These are phyloP conservation scores for Fusarium continuum DNA, from an alignment of 2,329 filamentous ascomycete genomes.

Conservation along the genomic window DNA sequence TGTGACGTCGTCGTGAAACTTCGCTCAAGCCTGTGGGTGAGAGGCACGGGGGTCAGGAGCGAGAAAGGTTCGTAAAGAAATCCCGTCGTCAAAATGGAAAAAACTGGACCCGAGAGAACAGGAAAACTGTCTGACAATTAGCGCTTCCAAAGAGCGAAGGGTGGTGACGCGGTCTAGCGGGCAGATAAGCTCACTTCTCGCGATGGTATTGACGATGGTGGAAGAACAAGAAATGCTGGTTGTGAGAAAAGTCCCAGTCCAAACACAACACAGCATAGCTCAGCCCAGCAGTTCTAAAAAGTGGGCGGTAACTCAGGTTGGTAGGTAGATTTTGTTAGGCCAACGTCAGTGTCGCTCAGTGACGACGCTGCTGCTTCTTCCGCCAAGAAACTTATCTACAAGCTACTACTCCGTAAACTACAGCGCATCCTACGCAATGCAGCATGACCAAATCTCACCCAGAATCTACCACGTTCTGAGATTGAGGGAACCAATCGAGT, in stretches of 20 bases:
- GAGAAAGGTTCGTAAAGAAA: slow-evolving; percentile 9
- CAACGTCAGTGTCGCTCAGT: slow-evolving; percentile 14
- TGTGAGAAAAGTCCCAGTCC: slow-evolving; percentile 34
- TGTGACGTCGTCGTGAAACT: slow-evolving; percentile 30
- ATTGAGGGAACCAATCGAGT: slow-evolving; percentile 18
- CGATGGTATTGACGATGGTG: slow-evolving; percentile 34
- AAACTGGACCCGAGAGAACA: background rate
- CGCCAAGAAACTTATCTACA: slow-evolving; percentile 25
- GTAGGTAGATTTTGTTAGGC: too few species aligned
- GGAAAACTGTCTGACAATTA: slow-evolving; percentile 1
- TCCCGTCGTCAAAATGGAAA: slow-evolving; percentile 16
- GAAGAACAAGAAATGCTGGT: slow-evolving; percentile 37
- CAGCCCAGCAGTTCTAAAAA: slow-evolving; percentile 36
- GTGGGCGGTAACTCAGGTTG: slow-evolving; percentile 31
- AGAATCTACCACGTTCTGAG: slow-evolving; percentile 7
- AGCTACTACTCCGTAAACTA: too few species aligned
- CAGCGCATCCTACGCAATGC: slow-evolving; percentile 11
- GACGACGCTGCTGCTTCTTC: slow-evolving; percentile 32
- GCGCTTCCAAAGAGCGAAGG: slow-evolving; percentile 8
- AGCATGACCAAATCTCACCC: slow-evolving; percentile 27
- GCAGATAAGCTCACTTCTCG: slow-evolving; percentile 32
- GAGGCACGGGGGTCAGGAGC: slow-evolving; percentile 20
- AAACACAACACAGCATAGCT: background rate
- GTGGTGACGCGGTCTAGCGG: slow-evolving; percentile 17
- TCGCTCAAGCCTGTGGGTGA: slow-evolving; percentile 6